Percentiles rank a stretch among this genome's conserved stretches.
These are phyloP conservation scores for Serendipita indica DNA, from an alignment of 768 basidiomycete genomes.

Conservation along the genomic window DNA sequence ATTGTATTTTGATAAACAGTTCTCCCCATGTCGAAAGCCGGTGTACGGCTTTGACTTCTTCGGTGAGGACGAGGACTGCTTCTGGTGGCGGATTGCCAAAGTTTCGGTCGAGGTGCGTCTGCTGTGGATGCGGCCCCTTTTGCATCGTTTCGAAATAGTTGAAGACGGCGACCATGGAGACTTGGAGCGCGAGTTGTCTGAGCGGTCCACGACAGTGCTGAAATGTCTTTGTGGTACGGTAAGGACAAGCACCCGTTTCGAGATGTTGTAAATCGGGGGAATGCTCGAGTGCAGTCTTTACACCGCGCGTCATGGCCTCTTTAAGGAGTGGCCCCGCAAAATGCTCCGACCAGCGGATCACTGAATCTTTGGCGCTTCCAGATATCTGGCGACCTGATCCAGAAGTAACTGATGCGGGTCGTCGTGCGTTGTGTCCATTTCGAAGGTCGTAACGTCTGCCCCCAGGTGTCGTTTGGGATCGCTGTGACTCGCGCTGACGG, in stretches of 20 bases:
- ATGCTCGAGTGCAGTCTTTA: not conserved
- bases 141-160: too few species aligned
- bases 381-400: too few species aligned
- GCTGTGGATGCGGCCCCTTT: not conserved
- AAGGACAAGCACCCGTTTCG: not conserved
- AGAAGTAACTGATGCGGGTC: not conserved
- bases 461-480: too few species aligned
- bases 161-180: slow-evolving; percentile 1
- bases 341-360: not conserved
- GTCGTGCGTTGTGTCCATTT: not conserved
- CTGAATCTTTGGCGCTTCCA: not conserved
- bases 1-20: slow-evolving; percentile 3
- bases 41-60: not conserved
- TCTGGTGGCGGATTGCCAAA: not conserved
- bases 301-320: not conserved
- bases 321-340: not conserved
- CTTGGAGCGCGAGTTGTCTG: not conserved
- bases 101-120: not conserved
- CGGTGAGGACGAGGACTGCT: not conserved
- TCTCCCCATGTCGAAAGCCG: slow-evolving; percentile 3
- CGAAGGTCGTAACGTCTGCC: too few species aligned
- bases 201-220: not conserved
- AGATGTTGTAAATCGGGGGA: not conserved
- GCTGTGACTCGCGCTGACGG: too few species aligned
- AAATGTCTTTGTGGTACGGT: not conserved